Percentiles rank a stretch among this genome's conserved stretches.
These are phyloP conservation scores for Fusarium algeriense DNA, from an alignment of 2,329 filamentous ascomycete genomes.

Conservation along the genomic window DNA sequence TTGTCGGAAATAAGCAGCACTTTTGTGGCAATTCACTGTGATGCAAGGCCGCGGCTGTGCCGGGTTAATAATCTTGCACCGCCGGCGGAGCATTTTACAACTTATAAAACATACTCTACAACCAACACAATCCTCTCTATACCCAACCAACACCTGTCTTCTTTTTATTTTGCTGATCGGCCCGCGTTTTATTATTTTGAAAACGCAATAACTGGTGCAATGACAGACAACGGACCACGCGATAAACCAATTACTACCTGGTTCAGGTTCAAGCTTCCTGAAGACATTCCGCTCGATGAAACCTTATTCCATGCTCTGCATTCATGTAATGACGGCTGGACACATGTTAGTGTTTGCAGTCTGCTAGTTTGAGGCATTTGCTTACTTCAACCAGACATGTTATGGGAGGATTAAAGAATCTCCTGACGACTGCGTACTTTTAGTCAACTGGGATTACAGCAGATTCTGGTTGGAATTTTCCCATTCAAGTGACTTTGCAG, in stretches of 20 bases:
- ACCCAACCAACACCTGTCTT: too few relatives aligned
- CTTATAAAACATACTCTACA: too few relatives aligned
- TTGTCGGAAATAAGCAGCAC: too few relatives aligned
- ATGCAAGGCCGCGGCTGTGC: too few relatives aligned
- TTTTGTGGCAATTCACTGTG: too few relatives aligned
- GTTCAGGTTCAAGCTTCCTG: not conserved
- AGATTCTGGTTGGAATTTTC: not conserved
- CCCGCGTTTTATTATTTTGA: too few relatives aligned
- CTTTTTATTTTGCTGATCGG: too few relatives aligned
- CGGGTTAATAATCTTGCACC: too few relatives aligned
- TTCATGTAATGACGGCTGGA: rapidly evolving
- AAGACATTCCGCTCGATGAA: not conserved
- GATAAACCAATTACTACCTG: not conserved
- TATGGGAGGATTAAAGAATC: not conserved
- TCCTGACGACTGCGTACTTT: not conserved
- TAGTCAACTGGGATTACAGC: not conserved
- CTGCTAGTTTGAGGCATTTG: rapidly evolving
- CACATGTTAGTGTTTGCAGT: rapidly evolving
- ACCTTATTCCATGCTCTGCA: not conserved
- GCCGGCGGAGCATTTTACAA: too few relatives aligned
- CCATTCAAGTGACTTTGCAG: not conserved
- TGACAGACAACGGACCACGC: rapidly evolving
- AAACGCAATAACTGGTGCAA: not conserved
- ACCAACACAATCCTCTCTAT: too few relatives aligned
- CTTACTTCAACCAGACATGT: not conserved